Percentiles rank a stretch among this genome's conserved stretches.
Conservation (phyloP, 352 stramenopile genomes). For the Nothophytophthora sp. region DNA sequence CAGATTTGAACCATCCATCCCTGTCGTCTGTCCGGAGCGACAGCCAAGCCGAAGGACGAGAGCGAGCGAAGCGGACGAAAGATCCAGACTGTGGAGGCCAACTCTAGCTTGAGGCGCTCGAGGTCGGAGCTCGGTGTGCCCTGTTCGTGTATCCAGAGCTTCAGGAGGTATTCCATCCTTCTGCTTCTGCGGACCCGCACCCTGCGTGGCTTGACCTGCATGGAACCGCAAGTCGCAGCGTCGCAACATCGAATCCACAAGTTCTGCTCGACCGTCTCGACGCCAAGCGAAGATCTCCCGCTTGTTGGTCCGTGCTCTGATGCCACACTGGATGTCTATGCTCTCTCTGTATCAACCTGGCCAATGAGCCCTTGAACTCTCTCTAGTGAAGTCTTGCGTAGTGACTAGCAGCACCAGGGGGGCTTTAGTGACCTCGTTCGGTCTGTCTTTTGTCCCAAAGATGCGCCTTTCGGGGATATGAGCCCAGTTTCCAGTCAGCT, state of each 20-base stretch:
- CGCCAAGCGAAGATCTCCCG: background rate
- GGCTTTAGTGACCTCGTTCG: too few relatives aligned
- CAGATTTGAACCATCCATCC: too few relatives aligned
- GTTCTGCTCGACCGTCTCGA: constrained; percentile 9
- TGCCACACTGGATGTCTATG: constrained; percentile 9
- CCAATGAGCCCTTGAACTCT: constrained; percentile 14
- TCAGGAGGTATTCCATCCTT: constrained; percentile 8
- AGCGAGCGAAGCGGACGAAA: too few relatives aligned
- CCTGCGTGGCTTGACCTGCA: constrained; percentile 6
- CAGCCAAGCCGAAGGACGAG: too few relatives aligned
- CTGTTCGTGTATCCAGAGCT: constrained; percentile 13
- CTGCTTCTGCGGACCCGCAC: too few relatives aligned
- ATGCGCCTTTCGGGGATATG: constrained; percentile 5
- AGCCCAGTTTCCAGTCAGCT: background rate
- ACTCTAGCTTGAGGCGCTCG: constrained; percentile 14
- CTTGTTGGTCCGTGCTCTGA: too few relatives aligned
- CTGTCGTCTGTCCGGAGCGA: too few relatives aligned
- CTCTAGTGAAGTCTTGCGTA: too few relatives aligned
- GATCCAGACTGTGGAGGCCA: background rate
- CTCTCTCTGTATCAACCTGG: constrained; percentile 13
- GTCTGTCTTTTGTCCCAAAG: too few relatives aligned
- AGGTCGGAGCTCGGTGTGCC: background rate
- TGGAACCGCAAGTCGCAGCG: constrained; percentile 12
- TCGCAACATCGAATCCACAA: constrained; percentile 18
- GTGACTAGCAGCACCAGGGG: too few relatives aligned